Evolutionary conservation across 192 early-diverging fungal species (phyloP).

Genomic region (Entrophospora sp.): DNA sequence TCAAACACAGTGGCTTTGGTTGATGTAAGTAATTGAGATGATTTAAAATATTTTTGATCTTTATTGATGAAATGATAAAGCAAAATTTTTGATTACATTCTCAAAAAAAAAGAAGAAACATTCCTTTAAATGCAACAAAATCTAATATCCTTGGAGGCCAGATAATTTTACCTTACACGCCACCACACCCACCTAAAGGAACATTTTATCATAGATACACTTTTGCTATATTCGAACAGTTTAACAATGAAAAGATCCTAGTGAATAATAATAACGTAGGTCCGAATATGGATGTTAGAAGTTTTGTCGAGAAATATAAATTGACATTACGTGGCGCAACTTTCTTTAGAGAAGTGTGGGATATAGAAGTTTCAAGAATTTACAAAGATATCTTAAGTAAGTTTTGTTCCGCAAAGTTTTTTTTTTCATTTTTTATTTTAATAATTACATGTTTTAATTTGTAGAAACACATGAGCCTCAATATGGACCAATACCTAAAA

Average conservation of each 20-base stretch:
- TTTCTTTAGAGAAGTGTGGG: conserved; percentile 53
- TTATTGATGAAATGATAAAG: neutral
- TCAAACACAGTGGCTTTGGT: conserved; percentile 67
- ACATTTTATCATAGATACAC: conserved; percentile 70
- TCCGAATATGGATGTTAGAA: conserved; percentile 25
- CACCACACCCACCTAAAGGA: conserved; percentile 71
- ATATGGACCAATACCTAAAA: conserved; percentile 44
- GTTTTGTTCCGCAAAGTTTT: neutral
- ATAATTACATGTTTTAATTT: neutral
- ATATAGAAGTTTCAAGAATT: conserved; percentile 39
- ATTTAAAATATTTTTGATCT: neutral
- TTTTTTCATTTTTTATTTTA: neutral
- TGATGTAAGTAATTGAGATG: conserved; percentile 34
- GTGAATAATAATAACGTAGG: conserved; percentile 21
- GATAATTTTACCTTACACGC: conserved; percentile 47
- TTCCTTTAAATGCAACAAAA: conserved; percentile 50
- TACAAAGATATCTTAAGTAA: conserved; percentile 40
- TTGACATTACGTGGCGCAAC: conserved; percentile 34
- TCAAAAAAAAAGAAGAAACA: conserved; percentile 36
- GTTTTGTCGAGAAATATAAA: conserved; percentile 33
- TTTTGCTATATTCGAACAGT: conserved; percentile 54
- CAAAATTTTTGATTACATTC: neutral
- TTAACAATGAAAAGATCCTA: conserved; percentile 44
- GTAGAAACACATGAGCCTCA: conserved; percentile 34
- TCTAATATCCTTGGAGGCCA: conserved; percentile 33